A percentile compares a stretch with the other conserved stretches of the same genome.
Conservation (phyloP, 441 rosid genomes). For the Corymbia calophylla region DNA sequence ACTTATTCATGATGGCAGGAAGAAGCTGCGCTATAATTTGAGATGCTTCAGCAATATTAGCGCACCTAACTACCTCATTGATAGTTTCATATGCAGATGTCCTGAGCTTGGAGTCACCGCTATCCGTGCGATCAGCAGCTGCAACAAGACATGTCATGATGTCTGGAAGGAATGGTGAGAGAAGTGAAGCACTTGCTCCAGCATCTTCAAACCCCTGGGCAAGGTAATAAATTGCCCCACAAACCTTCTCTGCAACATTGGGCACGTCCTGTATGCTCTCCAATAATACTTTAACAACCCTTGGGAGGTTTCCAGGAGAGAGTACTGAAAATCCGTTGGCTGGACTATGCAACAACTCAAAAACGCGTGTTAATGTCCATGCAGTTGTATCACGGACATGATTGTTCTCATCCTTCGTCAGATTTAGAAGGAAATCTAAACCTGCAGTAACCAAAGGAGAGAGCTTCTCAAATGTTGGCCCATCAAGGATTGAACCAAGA, state of each 20-base stretch:
- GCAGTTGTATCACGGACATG: slow-evolving; percentile 7
- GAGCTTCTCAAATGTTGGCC: slow-evolving; percentile 45
- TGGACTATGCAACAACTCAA: slow-evolving; percentile 10
- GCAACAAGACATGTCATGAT: slow-evolving; percentile 46
- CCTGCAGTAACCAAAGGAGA: slow-evolving; percentile 28
- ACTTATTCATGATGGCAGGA: slow-evolving; percentile 42
- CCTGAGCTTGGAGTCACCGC: slow-evolving; percentile 1
- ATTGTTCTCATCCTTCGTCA: slow-evolving; percentile 12
- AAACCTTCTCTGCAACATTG: slow-evolving; percentile 6
- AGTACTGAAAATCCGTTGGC: slow-evolving; percentile 19
- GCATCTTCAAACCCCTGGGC: slow-evolving; percentile 9
- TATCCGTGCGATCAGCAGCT: slow-evolving; percentile 55
- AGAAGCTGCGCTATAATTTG: slow-evolving; percentile 9
- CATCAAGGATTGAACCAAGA: slow-evolving; percentile 51
- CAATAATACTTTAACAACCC: not conserved
- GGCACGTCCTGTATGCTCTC: not conserved
- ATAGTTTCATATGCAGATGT: slow-evolving; percentile 13
- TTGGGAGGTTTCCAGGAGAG: slow-evolving; percentile 45
- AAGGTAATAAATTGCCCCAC: slow-evolving; percentile 12
- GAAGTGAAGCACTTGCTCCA: slow-evolving; percentile 5
- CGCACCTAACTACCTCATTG: slow-evolving; percentile 8
- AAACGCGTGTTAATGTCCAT: slow-evolving; percentile 4
- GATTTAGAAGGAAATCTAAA: slow-evolving; percentile 35
- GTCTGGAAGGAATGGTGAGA: slow-evolving; percentile 57
- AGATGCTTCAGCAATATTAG: slow-evolving; percentile 5